phyloP scores from a whole-genome alignment of 192 early-diverging fungal genomes.

The Umbelopsis ramanniana region DNA sequence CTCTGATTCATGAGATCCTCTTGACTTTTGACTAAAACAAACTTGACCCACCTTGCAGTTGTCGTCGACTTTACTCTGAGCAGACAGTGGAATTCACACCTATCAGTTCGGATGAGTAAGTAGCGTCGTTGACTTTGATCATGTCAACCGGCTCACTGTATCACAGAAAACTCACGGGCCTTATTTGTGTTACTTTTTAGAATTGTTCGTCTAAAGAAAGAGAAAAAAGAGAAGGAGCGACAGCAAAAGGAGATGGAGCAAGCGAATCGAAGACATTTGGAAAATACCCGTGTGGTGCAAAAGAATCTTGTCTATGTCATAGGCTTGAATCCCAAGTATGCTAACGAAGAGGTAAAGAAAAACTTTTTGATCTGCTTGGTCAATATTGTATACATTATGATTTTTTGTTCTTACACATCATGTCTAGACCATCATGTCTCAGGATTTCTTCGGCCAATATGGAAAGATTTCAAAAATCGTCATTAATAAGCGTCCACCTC shows the following conservation, averaged over 20 bases:
- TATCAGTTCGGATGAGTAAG: constrained; percentile 85
- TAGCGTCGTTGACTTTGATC: neutral
- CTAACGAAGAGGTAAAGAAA: constrained; percentile 81
- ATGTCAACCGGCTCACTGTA: too few species aligned
- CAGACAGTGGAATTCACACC: constrained; percentile 87
- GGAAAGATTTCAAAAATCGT: constrained; percentile 95
- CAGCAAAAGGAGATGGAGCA: constrained; percentile 90
- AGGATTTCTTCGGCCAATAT: constrained; percentile 98
- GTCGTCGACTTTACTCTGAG: constrained; percentile 91
- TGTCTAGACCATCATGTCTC: constrained; percentile 71
- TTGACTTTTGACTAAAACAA: too few species aligned
- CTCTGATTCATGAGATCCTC: neutral
- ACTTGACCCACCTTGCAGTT: constrained; percentile 27
- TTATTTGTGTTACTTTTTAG: constrained; percentile 7
- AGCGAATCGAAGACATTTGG: constrained; percentile 74
- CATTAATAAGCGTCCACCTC: constrained; percentile 73
- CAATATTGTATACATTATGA: too few species aligned
- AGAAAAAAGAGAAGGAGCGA: constrained; percentile 84
- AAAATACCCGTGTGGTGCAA: constrained; percentile 94
- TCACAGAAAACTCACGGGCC: too few species aligned
- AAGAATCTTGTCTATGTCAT: constrained; percentile 98
- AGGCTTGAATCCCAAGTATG: constrained; percentile 83
- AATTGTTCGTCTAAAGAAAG: constrained; percentile 71
- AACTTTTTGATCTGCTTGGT: neutral
- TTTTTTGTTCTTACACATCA: neutral